Evolutionary conservation across 208 protist species (phyloP), one percentile per base, ranked within the genome.

Genomic region (Blechomonas ayalai): DNA sequence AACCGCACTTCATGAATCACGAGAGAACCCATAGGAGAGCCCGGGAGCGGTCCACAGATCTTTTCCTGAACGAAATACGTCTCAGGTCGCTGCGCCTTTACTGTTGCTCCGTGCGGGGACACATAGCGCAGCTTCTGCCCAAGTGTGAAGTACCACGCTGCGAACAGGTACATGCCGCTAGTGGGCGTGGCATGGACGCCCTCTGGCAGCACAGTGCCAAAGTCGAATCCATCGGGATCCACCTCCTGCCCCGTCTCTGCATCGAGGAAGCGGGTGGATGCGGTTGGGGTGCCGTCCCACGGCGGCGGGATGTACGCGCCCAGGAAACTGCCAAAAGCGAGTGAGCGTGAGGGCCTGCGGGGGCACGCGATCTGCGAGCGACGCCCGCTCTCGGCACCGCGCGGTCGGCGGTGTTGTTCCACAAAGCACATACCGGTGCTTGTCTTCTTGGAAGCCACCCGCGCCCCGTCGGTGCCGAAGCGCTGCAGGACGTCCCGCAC

Each of bases 401-500:
- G 18, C 29, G 8, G 26, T 25, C 22, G n/a, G 7, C 18, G 45
- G 7, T 10, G 13, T 31, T 9, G 41, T 23, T 34, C 76, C 2
- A 92, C 70, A 45, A 89, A 88, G 51, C 83, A 92, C 10, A 92
- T 52, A 6, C 83, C 83, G 0, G 79, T 92, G 54, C 79, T 89
- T 19, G 83, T 89, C 39, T 73, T 76, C 57, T 87, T 88, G 10
- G 28, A 9, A 1, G 54, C 34, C 28, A 9, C 46, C 20, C 31
- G 51, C 8, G 48, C 56, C 13, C 12, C 26, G 26, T 16, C 41
- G 29, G 52, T 22, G 44, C 46, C 69, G 64, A 52, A 73, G 15
- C 52, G 59, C 28, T 27, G 43, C 35, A 52, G 50, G 22, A 74
- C 37, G n/a, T 33, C 37, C 1, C 83, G 78, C 26, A 92, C 83